phyloP scores from a whole-genome alignment of 257 asterid species.

The Salvia splendens region DNA sequence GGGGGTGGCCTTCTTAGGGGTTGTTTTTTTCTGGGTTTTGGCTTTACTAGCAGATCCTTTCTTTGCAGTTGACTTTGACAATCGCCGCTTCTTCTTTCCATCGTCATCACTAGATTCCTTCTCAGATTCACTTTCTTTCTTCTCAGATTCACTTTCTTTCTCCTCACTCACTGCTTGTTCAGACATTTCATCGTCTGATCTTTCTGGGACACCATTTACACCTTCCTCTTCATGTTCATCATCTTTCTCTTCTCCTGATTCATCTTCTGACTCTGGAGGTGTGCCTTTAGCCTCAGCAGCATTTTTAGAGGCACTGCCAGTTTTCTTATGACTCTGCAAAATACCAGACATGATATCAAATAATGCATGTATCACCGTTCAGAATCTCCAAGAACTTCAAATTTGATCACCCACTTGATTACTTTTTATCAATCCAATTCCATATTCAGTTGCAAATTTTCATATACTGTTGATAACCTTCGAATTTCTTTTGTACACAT shows the following conservation, averaged over 20 bases:
- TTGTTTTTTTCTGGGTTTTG: constrained; percentile 49
- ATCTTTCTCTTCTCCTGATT: constrained; percentile 52
- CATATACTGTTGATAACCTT: constrained; percentile 31
- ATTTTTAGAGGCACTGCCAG: constrained; percentile 49
- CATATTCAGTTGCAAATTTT: constrained; percentile 6
- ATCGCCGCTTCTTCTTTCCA: constrained; percentile 42
- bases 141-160: constrained; percentile 57
- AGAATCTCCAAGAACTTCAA: background rate
- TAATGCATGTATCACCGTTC: background rate
- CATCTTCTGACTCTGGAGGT: constrained; percentile 59
- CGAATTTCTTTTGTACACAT: constrained; percentile 38
- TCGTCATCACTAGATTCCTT: constrained; percentile 49
- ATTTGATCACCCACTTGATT: background rate
- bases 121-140: constrained; percentile 55
- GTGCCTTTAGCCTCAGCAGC: constrained; percentile 44
- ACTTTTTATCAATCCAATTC: constrained; percentile 1
- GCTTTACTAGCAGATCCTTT: constrained; percentile 51
- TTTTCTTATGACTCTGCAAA: constrained; percentile 50
- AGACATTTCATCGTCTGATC: constrained; percentile 72
- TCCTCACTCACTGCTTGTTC: constrained; percentile 67
- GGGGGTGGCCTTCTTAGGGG: constrained; percentile 50
- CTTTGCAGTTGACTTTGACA: constrained; percentile 52
- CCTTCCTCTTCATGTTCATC: constrained; percentile 44
- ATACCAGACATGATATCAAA: constrained; percentile 20
- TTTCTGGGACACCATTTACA: constrained; percentile 53